A percentile compares a stretch with the other conserved stretches of the same genome.
These are phyloP conservation scores for Plasmodium cynomolgi DNA, from an alignment of 169 alveolate species.

Conservation along the genomic window DNA sequence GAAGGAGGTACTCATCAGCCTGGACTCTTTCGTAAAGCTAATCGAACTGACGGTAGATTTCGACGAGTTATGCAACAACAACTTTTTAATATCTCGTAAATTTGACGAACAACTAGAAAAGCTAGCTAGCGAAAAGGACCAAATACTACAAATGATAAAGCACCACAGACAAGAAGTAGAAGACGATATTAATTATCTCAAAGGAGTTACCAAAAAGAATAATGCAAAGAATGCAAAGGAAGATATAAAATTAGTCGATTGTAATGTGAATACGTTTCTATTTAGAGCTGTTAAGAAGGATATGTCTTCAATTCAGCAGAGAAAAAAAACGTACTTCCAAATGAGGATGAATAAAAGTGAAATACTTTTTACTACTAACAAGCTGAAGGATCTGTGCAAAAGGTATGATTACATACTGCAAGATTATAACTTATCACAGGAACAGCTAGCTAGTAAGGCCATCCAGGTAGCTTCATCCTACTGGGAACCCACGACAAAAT, in stretches of 20 bases:
- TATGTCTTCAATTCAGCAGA: constrained; percentile 76
- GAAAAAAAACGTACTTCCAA: constrained; percentile 76
- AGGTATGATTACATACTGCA: constrained; percentile 80
- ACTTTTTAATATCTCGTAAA: constrained; percentile 87
- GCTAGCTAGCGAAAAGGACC: constrained; percentile 58
- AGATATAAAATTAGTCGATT: constrained; percentile 87
- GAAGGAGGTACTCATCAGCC: constrained; percentile 81
- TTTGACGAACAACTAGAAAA: constrained; percentile 85
- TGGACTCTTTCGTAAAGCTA: constrained; percentile 89
- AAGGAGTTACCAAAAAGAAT: constrained; percentile 82
- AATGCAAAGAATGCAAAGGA: constrained; percentile 51
- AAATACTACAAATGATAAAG: constrained; percentile 76
- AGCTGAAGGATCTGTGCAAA: constrained; percentile 86
- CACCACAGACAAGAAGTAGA: constrained; percentile 81
- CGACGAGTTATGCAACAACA: constrained; percentile 91
- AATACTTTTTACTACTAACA: constrained; percentile 88
- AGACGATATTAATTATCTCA: constrained; percentile 87
- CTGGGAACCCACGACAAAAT: constrained; percentile 93
- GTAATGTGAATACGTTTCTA: constrained; percentile 84
- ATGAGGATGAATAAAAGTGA: constrained; percentile 91
- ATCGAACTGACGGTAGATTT: constrained; percentile 94
- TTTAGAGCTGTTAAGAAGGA: constrained; percentile 91
- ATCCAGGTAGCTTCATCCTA: constrained; percentile 95
- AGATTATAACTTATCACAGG: constrained; percentile 88
- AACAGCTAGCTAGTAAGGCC: constrained; percentile 90